Evolutionary conservation across 2,329 filamentous ascomycete genomes (phyloP).

Genomic region (Rutstroemia sydowiana): DNA sequence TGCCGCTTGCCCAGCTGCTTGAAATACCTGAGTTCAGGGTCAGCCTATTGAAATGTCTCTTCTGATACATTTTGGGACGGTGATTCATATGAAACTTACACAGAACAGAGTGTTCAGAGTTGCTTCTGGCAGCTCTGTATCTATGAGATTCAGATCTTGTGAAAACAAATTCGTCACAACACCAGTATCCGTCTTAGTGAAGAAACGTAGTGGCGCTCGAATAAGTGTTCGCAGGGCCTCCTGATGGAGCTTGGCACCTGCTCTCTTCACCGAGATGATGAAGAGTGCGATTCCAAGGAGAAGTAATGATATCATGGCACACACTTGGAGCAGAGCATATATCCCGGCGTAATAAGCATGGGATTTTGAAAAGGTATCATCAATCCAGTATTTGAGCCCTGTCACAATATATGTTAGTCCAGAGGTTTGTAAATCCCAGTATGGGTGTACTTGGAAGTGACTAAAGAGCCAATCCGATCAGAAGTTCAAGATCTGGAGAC

Average conservation of each 20-base stretch:
- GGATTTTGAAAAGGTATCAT: conserved; percentile 15
- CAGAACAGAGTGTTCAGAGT: conserved; percentile 8
- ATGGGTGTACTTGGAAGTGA: no score
- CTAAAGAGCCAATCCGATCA: background rate
- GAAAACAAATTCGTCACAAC: conserved; percentile 20
- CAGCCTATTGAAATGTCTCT: background rate
- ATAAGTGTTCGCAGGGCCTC: conserved; percentile 18
- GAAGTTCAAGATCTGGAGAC: background rate
- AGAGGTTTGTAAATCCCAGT: no score
- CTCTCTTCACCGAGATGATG: conserved; percentile 18
- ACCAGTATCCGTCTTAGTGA: conserved; percentile 15
- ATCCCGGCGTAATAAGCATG: conserved; percentile 24
- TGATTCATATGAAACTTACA: background rate
- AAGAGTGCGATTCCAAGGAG: conserved; percentile 17
- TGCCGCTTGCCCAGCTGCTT: conserved; percentile 1
- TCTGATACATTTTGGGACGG: background rate
- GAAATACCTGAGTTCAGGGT: background rate
- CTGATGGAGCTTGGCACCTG: conserved; percentile 23
- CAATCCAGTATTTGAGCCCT: conserved; percentile 24
- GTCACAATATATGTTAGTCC: no score
- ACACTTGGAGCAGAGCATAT: conserved; percentile 26
- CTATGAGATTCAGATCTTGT: conserved; percentile 23
- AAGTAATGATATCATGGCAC: conserved; percentile 19
- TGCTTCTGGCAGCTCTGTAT: conserved; percentile 21
- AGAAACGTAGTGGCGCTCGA: conserved; percentile 15